Evolutionary conservation across 2,329 filamentous ascomycete genomes (phyloP).

Genomic region (Ilyonectria robusta): DNA sequence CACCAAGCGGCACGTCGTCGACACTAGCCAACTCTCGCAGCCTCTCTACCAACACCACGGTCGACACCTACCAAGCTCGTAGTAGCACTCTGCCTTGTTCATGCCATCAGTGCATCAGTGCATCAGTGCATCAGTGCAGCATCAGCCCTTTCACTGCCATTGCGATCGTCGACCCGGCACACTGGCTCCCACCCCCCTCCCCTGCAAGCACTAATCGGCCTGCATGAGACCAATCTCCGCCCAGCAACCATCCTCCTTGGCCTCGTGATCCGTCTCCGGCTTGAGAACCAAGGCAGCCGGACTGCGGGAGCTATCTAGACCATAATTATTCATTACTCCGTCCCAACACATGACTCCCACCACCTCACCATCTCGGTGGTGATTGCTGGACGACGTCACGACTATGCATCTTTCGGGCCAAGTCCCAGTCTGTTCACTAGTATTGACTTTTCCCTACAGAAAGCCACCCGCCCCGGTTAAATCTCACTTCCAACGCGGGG

Average conservation of each 20-base stretch:
- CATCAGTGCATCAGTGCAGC: conserved; percentile 32
- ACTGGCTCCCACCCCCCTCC: conserved; percentile 37
- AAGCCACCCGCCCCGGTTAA: conserved; percentile 35
- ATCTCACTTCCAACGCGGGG: conserved; percentile 39
- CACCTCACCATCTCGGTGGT: not conserved
- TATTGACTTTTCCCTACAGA: conserved; percentile 23
- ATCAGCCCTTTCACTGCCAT: conserved; percentile 23
- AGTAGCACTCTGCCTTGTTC: conserved; percentile 28
- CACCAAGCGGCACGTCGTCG: not conserved
- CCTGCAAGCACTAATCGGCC: conserved; percentile 37
- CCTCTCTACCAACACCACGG: not conserved
- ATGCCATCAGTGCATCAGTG: conserved; percentile 28
- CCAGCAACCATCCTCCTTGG: conserved; percentile 26
- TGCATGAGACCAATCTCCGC: conserved; percentile 44
- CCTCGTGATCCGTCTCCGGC: conserved; percentile 40
- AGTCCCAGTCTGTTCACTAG: conserved; percentile 6
- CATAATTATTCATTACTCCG: conserved; percentile 1
- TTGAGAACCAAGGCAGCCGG: conserved; percentile 26
- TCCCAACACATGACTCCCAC: not conserved
- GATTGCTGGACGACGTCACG: conserved; percentile 12
- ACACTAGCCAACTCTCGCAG: conserved; percentile 4
- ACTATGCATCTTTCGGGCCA: conserved; percentile 7
- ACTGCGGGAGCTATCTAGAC: conserved; percentile 27
- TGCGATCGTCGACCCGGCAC: conserved; percentile 30
- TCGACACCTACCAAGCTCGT: not conserved